Base-by-base conservation (phyloP, 2,329 filamentous ascomycete species). In the Colletotrichum lentis region DNA sequence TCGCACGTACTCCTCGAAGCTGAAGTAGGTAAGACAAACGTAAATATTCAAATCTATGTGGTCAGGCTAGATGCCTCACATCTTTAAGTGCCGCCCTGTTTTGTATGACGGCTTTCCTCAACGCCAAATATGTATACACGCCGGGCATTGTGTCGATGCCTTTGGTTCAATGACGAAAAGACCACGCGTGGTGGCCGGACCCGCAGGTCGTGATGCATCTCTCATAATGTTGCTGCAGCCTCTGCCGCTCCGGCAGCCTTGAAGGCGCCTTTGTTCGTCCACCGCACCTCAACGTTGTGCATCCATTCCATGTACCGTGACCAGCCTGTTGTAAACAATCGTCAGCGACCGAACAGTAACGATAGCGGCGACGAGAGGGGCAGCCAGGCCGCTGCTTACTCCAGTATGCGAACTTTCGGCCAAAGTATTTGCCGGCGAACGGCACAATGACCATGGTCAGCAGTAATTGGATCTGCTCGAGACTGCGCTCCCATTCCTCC, bases 391-490 rank as follows among this genome's bases (percentile, higher is more conserved):
- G 31, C 18, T 14, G 31, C 91, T 78, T 85, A 97, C 95, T 93
- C 93, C 94, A 97, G 77, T 97, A 97, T 68, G 95, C 95, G 82
- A 94, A 96, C 80, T 93, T 96, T 78, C 96, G 87, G 53, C 96
- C 96, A 78, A 97, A 88, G 81, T 94, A 98, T 81, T 98, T 99
- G 67, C 96, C 96, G 73, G 93, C 83, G 79, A 97, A 97, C 3
- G 96, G 96, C 58, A 99, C 91, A 73, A 98, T 80, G 56, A 98
- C 91, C 93, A 99, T 97, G 22, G 92, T 97, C 77, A 98, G 80
- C 72, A 99, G 84, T 72, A 98, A 84, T 82, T 99, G 94, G 69
- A 99, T 81, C 81, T 99, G 96, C 79, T 97, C 93, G 71, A 99
- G 82, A 74, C 92, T 97, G 75, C 94, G 92, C 74, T 95, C 91